A percentile compares a stretch with the other conserved stretches of the same genome.
These are phyloP conservation scores for Kingdonia uniflora DNA, from an alignment of 164 flowering plant genomes.

Conservation along the genomic window DNA sequence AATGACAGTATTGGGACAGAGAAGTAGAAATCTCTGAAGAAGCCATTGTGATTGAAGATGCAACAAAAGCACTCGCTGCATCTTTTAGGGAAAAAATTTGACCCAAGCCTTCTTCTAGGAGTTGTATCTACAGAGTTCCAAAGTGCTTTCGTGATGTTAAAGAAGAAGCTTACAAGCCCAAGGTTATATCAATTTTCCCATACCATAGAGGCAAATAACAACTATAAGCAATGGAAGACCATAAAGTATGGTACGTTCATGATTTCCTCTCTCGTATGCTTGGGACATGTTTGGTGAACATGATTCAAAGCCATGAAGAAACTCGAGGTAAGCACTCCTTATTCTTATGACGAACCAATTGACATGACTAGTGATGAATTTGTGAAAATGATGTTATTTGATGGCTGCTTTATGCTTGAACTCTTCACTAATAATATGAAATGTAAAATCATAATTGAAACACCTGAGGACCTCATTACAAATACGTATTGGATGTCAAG, in stretches of 20 bases:
- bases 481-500: background rate
- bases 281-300: background rate
- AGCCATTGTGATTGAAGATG: no score
- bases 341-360: background rate
- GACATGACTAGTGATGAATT: background rate
- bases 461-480: background rate
- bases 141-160: background rate
- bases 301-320: background rate
- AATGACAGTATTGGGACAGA: no score
- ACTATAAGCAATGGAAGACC: slow-evolving; percentile 4
- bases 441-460: no score
- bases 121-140: slow-evolving; percentile 3
- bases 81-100: background rate
- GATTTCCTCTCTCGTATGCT: background rate
- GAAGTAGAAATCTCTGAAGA: no score
- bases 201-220: background rate
- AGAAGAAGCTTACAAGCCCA: slow-evolving; percentile 1
- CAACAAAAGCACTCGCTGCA: background rate
- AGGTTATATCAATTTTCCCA: slow-evolving; percentile 3
- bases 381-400: slow-evolving; percentile 1
- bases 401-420: slow-evolving; percentile 2
- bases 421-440: background rate
- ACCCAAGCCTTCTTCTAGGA: background rate
- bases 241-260: background rate
- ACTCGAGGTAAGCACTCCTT: background rate